A percentile compares a stretch with the other conserved stretches of the same genome.
Evolutionary conservation across 148 eudicot genomes (phyloP).

Genomic region (Mesembryanthemum crystallinum): DNA sequence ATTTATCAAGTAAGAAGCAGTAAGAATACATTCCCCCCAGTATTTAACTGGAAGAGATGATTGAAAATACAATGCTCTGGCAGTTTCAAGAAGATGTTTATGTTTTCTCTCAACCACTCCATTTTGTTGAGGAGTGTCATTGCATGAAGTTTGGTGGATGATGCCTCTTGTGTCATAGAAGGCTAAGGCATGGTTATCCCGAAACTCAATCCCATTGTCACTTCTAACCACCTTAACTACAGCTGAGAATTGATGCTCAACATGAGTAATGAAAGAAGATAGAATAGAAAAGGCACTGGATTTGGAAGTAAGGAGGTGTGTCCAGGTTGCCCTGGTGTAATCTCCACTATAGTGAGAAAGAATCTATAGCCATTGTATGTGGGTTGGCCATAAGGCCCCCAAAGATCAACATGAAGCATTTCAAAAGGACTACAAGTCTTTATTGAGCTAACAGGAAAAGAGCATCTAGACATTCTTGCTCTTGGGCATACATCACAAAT

Average conservation of each 20-base stretch:
- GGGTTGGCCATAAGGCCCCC: slow-evolving; percentile 14
- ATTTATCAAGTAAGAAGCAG: too few species aligned
- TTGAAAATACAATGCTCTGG: too few species aligned
- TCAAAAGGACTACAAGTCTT: background rate
- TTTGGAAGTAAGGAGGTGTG: slow-evolving; percentile 13
- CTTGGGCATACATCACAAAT: background rate
- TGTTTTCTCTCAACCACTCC: too few species aligned
- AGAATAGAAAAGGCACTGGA: background rate
- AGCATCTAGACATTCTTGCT: background rate
- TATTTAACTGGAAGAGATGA: too few species aligned
- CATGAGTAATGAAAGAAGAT: background rate
- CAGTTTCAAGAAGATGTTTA: too few species aligned
- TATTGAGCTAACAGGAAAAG: background rate
- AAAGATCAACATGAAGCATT: slow-evolving; percentile 1
- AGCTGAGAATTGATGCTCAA: background rate
- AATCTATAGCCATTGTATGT: background rate
- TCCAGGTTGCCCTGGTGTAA: slow-evolving; percentile 10
- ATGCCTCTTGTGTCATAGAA: too few species aligned
- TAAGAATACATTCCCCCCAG: too few species aligned
- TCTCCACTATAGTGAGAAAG: slow-evolving; percentile 25
- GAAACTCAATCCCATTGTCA: too few species aligned
- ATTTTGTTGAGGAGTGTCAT: too few species aligned
- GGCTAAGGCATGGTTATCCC: too few species aligned
- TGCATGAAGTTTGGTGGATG: too few species aligned
- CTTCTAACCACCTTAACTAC: too few species aligned